Evolutionary conservation across 1,284 basidiomycete genomes (phyloP).

Genomic region (Coniferiporia sulphurascens): DNA sequence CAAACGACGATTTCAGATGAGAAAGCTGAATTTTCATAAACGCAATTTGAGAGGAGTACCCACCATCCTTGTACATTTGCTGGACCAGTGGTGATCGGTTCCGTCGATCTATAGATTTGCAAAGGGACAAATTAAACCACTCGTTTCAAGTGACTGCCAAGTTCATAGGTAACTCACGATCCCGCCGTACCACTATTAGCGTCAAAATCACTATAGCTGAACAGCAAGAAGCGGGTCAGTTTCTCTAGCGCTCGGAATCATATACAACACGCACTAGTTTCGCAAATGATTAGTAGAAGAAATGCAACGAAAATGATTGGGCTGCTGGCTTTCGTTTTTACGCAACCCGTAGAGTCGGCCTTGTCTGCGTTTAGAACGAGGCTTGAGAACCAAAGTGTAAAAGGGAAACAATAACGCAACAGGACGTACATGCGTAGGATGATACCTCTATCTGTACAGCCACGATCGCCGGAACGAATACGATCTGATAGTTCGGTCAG

Average conservation of each 20-base stretch:
- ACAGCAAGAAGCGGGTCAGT: not conserved
- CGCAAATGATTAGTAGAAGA: conserved; percentile 34
- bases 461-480: conserved; percentile 30
- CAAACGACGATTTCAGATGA: not conserved
- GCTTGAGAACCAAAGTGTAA: not conserved
- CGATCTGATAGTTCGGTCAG: conserved; percentile 22
- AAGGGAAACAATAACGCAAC: not conserved
- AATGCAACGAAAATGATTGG: conserved; percentile 36
- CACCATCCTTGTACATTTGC: conserved; percentile 39
- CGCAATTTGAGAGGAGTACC: not conserved
- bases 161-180: conserved; percentile 28
- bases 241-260: not conserved
- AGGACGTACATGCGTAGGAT: conserved; percentile 32
- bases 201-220: conserved; percentile 37
- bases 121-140: not conserved
- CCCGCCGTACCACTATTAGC: conserved; percentile 32
- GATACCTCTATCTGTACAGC: conserved; percentile 31
- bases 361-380: not conserved
- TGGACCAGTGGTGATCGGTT: conserved; percentile 33
- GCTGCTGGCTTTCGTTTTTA: conserved; percentile 22
- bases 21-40: not conserved
- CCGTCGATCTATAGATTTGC: conserved; percentile 27
- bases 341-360: conserved; percentile 3
- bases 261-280: conserved; percentile 32
- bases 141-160: not conserved